Percentiles rank a stretch among this genome's conserved stretches.
Conservation (phyloP, 192 early-diverging fungal species). For the Nowakowskiella sp. region DNA sequence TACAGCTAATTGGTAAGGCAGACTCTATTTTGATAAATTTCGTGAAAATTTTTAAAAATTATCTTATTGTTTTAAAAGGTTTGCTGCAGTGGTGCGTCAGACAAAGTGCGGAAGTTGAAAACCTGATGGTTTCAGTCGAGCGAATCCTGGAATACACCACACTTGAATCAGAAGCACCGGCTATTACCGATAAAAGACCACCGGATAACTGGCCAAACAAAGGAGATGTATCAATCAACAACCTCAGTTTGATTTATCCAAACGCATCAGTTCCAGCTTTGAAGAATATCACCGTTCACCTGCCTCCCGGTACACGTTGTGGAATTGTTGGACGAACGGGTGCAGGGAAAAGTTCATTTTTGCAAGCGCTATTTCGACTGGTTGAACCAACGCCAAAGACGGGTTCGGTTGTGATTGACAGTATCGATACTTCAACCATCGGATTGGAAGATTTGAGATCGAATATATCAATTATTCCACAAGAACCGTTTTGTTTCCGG, state of each 20-base stretch:
- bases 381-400: slow-evolving; percentile 16
- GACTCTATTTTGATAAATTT: too few relatives aligned
- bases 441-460: slow-evolving; percentile 11
- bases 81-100: slow-evolving; percentile 38
- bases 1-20: slow-evolving; percentile 53
- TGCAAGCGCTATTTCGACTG: slow-evolving; percentile 38
- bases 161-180: slow-evolving; percentile 17
- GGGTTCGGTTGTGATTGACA: slow-evolving; percentile 29
- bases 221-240: slow-evolving; percentile 31
- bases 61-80: too few relatives aligned
- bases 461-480: slow-evolving; percentile 27
- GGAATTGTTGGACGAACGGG: slow-evolving; percentile 82
- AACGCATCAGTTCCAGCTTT: slow-evolving; percentile 31
- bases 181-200: slow-evolving; percentile 1
- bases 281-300: slow-evolving; percentile 44
- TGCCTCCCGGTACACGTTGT: slow-evolving; percentile 57
- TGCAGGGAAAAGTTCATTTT: slow-evolving; percentile 55
- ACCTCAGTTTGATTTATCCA: slow-evolving; percentile 46
- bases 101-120: slow-evolving; percentile 39
- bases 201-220: slow-evolving; percentile 13
- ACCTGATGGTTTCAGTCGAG: slow-evolving; percentile 25
- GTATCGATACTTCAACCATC: slow-evolving; percentile 21
- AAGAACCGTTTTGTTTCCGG: slow-evolving; percentile 18
- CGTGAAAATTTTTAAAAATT: neutral
- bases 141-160: slow-evolving; percentile 28